Base-by-base conservation (phyloP, 371 early-diverging fungal genomes). In the Actinomortierella ambigua region DNA sequence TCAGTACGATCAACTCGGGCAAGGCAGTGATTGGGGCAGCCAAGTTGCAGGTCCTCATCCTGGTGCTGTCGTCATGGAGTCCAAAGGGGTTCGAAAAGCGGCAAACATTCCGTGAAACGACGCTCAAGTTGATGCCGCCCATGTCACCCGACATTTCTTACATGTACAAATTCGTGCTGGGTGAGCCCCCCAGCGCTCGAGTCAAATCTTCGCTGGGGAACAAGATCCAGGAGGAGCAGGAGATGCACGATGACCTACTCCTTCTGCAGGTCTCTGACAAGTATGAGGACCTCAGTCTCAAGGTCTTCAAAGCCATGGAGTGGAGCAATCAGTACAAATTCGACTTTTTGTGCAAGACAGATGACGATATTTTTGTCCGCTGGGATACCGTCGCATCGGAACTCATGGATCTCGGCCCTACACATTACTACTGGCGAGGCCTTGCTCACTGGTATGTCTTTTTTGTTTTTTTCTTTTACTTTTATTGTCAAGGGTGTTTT, bases 281-380 rank as follows among this genome's bases (percentile, higher is more conserved):
- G 1, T 67, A 75, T n/a, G 55, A 61, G 34, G 78, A 85, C 50
- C 75, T 81, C 49, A 82, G 88, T 55, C 65, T 68, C 56, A 88
- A 88, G 46, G 53, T 88, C 1, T 81, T 77, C 55, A 78, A 81
- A 42, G 84, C 82, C 0, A 42, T 86, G n/a, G 76, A 76, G 48
- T 86, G 85, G 85, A 75, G 82, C 2, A 63, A 62, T 24, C 61
- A 70, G 15, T 68, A 76, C 55, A 50, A 79, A 15, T 84, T 81
- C 59, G 82, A 86, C 49, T 86, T 82, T 29, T 52, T 88, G 11
- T 65, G 85, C 62, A 88, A 88, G 56, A 84, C 88, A 2, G 80
- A 85, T 13, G 86, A 88, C 40, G 83, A 88, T 59, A 80, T 86
- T 22, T 88, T 86, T 77, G 81, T 84, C 3, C 78, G 86, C n/a